Evolutionary conservation across 495 filamentous ascomycete species (phyloP).

Genomic region (Hypomontagnella submonticulosa): DNA sequence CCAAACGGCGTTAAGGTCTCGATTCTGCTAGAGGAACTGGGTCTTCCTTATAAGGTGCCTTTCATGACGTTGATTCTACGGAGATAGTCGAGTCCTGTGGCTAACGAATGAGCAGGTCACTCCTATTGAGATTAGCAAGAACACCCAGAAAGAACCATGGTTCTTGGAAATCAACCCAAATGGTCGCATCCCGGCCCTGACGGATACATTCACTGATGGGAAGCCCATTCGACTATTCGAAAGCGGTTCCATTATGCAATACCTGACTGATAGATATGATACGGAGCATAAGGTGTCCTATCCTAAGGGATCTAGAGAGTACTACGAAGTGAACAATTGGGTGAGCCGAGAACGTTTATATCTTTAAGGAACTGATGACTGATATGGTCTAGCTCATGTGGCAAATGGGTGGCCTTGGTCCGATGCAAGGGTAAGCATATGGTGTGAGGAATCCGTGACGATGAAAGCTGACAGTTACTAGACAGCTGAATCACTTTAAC

Average conservation of each 20-base stretch:
- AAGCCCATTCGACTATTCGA: conserved; percentile 82
- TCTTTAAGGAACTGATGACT: neutral
- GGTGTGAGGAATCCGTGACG: neutral
- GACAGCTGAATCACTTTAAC: conserved; percentile 85
- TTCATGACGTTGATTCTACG: conserved; percentile 44
- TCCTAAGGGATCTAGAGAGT: conserved; percentile 76
- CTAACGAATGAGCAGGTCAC: conserved; percentile 56
- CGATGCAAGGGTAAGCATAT: conserved; percentile 78
- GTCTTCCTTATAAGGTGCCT: conserved; percentile 68
- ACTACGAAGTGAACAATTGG: conserved; percentile 85
- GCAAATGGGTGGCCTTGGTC: conserved; percentile 80
- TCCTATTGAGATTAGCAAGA: conserved; percentile 75
- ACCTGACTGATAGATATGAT: conserved; percentile 62
- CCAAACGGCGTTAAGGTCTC: conserved; percentile 86
- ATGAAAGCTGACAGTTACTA: conserved; percentile 29
- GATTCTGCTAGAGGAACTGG: conserved; percentile 89
- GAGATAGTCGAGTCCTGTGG: neutral
- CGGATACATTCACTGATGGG: conserved; percentile 79
- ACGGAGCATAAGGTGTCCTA: conserved; percentile 85
- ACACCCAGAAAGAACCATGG: conserved; percentile 81
- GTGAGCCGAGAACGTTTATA: conserved; percentile 39
- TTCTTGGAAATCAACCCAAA: conserved; percentile 95
- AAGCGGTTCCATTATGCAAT: conserved; percentile 86
- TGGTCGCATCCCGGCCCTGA: conserved; percentile 92
- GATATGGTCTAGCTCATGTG: conserved; percentile 52